phyloP scores from a whole-genome alignment of 768 basidiomycete genomes.

The Russula sp. region DNA sequence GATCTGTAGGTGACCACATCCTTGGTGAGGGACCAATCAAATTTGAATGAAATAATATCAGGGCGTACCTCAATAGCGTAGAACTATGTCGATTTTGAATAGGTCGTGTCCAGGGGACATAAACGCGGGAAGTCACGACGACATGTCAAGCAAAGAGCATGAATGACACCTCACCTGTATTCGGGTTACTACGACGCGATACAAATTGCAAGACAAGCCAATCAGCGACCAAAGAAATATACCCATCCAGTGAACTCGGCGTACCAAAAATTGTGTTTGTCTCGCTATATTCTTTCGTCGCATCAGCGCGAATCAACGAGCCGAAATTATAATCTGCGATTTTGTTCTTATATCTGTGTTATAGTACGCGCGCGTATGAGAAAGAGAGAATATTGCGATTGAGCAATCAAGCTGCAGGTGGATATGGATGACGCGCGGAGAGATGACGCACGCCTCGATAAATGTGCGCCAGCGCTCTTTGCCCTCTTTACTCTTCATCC shows the following conservation, averaged over 20 bases:
- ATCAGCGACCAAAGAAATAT: conserved; percentile 3
- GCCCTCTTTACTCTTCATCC: conserved; percentile 84
- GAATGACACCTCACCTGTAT: conserved; percentile 52
- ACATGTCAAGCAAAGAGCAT: background rate
- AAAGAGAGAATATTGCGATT: background rate
- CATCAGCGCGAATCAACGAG: conserved; percentile 82
- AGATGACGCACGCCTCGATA: conserved; percentile 58
- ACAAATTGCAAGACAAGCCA: background rate
- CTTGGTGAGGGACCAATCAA: conserved; percentile 15
- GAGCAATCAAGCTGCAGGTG: background rate
- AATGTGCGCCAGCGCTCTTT: conserved; percentile 92
- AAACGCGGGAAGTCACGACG: conserved; percentile 1
- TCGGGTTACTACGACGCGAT: conserved; percentile 52
- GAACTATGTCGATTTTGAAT: conserved; percentile 53
- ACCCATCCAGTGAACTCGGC: conserved; percentile 29
- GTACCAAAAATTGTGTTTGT: conserved; percentile 91
- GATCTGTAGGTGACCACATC: conserved; percentile 54
- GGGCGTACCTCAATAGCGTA: conserved; percentile 78
- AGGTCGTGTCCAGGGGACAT: background rate
- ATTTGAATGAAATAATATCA: background rate
- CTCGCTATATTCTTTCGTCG: conserved; percentile 80
- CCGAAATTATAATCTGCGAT: conserved; percentile 97
- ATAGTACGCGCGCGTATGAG: background rate
- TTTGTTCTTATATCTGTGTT: conserved; percentile 76
- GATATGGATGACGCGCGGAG: background rate